phyloP scores from a whole-genome alignment of 352 stramenopile species.

The Phytopythium mirpurense region DNA sequence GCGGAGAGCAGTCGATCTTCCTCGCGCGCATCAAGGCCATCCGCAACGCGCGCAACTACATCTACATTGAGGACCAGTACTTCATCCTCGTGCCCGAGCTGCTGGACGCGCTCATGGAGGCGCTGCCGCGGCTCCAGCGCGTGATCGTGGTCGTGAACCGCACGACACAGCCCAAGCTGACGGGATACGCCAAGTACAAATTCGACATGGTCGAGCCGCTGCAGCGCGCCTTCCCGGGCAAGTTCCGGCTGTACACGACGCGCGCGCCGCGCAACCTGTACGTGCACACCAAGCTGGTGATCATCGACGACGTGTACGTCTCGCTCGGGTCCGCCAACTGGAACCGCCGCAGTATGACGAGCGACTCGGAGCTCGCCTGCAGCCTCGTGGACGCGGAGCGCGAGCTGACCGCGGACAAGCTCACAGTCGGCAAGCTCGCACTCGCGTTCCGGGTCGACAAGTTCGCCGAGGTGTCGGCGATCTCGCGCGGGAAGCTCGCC shows the following conservation, averaged over 20 bases:
- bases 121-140: constrained; percentile 36
- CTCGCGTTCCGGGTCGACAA: constrained; percentile 48
- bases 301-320: constrained; percentile 82
- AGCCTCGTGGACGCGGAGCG: constrained; percentile 44
- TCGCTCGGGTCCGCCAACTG: constrained; percentile 90
- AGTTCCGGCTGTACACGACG: constrained; percentile 55
- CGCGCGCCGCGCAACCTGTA: constrained; percentile 49
- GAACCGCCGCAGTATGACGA: constrained; percentile 86
- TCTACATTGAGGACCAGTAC: constrained; percentile 73
- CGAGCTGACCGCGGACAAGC: constrained; percentile 20
- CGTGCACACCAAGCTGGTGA: constrained; percentile 74
- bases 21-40: constrained; percentile 53
- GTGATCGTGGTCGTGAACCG: constrained; percentile 53
- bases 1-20: constrained; percentile 50
- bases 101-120: constrained; percentile 32
- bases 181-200: constrained; percentile 60
- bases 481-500: constrained; percentile 9
- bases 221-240: constrained; percentile 38
- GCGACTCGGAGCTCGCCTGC: constrained; percentile 56
- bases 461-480: constrained; percentile 41
- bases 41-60: constrained; percentile 45
- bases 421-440: constrained; percentile 35
- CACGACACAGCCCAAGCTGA: constrained; percentile 24
- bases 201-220: constrained; percentile 60
- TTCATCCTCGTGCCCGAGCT: constrained; percentile 64